Percentiles rank a stretch among this genome's conserved stretches.
phyloP scores from a whole-genome alignment of 2,329 filamentous ascomycete species.

The Colletotrichum somersetense region DNA sequence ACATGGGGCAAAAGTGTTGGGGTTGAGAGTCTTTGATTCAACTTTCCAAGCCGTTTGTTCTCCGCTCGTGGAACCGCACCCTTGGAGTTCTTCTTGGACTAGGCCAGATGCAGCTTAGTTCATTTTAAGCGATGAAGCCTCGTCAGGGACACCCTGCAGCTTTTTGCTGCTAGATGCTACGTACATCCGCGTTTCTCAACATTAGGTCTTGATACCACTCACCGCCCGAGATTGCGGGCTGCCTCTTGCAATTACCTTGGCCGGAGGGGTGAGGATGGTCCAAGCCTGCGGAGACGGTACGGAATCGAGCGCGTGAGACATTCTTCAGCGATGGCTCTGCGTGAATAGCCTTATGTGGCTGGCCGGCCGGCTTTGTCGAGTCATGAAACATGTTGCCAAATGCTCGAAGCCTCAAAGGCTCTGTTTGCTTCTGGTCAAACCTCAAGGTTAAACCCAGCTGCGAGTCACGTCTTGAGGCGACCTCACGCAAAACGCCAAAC shows the following conservation, averaged over 20 bases:
- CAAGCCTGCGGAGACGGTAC: neutral
- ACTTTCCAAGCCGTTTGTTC: conserved; percentile 20
- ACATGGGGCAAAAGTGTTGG: conserved; percentile 40
- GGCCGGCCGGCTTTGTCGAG: conserved; percentile 13
- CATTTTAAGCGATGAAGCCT: conserved; percentile 30
- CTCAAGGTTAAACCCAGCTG: conserved; percentile 23
- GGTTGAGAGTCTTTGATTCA: conserved; percentile 34
- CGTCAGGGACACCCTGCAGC: conserved; percentile 12
- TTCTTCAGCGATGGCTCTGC: conserved; percentile 13
- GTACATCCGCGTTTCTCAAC: conserved; percentile 38
- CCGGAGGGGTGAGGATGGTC: neutral
- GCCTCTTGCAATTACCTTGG: conserved; percentile 13
- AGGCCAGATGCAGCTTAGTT: conserved; percentile 12
- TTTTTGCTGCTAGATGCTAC: neutral
- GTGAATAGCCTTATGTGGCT: neutral
- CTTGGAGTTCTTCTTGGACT: conserved; percentile 14
- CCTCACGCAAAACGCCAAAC: conserved; percentile 30
- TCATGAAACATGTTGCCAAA: conserved; percentile 21
- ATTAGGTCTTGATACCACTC: conserved; percentile 7
- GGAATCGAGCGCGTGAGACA: neutral
- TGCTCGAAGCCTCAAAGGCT: conserved; percentile 1
- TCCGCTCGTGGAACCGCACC: conserved; percentile 34
- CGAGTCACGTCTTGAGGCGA: conserved; percentile 33
- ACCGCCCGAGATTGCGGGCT: conserved; percentile 33
- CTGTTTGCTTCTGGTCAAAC: conserved; percentile 9